phyloP scores from a whole-genome alignment of 83 land plant species.

The Larix sibirica region DNA sequence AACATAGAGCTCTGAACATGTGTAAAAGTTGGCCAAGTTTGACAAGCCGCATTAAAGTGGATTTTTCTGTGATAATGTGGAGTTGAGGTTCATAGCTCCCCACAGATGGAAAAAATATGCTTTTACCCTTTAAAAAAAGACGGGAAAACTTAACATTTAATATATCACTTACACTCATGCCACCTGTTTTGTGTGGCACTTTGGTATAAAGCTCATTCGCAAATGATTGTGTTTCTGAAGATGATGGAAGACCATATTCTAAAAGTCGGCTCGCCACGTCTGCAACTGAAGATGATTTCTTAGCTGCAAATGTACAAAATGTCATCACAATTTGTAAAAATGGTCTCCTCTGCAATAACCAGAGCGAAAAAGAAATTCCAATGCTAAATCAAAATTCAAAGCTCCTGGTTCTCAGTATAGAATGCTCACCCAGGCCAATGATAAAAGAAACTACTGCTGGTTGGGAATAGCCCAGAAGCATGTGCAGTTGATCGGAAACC shows the following conservation, averaged over 20 bases:
- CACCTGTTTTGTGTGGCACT: conserved; percentile 61
- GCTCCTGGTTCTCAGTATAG: neutral
- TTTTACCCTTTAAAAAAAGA: too few relatives aligned
- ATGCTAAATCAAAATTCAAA: neutral
- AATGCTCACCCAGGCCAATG: conserved; percentile 58
- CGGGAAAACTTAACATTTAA: too few relatives aligned
- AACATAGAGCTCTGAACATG: too few relatives aligned
- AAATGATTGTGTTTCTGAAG: conserved; percentile 43
- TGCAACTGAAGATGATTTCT: conserved; percentile 56
- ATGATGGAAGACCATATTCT: conserved; percentile 38
- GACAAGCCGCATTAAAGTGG: too few relatives aligned
- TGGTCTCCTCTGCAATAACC: neutral
- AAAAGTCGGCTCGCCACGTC: conserved; percentile 48
- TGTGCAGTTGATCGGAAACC: conserved; percentile 82
- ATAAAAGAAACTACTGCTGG: conserved; percentile 64
- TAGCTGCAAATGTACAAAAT: conserved; percentile 47
- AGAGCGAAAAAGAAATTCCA: neutral
- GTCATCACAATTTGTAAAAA: neutral
- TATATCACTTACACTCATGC: conserved; percentile 57
- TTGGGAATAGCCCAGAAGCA: conserved; percentile 64
- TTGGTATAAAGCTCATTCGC: conserved; percentile 61
- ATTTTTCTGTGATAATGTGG: too few relatives aligned
- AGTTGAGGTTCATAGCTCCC: too few relatives aligned
- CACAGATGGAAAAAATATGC: too few relatives aligned
- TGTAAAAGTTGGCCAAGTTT: too few relatives aligned